Evolutionary conservation across 805 yeast genomes (phyloP), one percentile per base, ranked within the genome.

Genomic region (Peterozyma toletana): DNA sequence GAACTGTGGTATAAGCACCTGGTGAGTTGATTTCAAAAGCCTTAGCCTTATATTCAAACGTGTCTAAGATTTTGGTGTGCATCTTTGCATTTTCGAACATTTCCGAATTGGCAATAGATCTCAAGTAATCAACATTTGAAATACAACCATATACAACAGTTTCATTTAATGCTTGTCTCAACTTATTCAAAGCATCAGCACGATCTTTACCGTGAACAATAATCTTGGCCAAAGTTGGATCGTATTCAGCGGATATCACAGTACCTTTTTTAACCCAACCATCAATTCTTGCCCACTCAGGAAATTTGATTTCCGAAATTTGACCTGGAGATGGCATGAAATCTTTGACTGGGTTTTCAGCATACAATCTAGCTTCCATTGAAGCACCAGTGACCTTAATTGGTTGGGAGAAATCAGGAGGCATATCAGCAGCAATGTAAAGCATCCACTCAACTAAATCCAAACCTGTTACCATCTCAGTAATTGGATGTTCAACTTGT

Each of bases 361-460:
- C 97, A 54, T 93, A 93, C 41, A 91, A 70, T 60, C 99, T 77
- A 31, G 96, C 98, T 66, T 91, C 99, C 90, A 91, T 91, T 0
- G 96, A 78, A 0, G 95, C 96, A 51, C 99, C 98, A 39, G 76
- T 73, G 33, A 83, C 78, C 11, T 64, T 68, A 41, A 88, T 71
- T 36, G 66, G 64, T 50, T 74, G 77, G 34, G 66, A 55, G 54
- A 89, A 87, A 58, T 83, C 86, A 5, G 96, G 96, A 3, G 97
- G 82, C 52, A 75, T 75, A 58, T 87, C 90, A 33, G 95, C 96
- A 31, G 97, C 97, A 59, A 91, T 85, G 53, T 73, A 69, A 50
- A 91, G 68, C 99, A 93, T 93, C 96, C 96, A 88, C 64, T 93
- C 97, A 16, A 91, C 98, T 50, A 91, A 70, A 65, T 91, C 99